Conservation (phyloP, 148 eudicot genomes). For the Heliosperma pusillum region DNA sequence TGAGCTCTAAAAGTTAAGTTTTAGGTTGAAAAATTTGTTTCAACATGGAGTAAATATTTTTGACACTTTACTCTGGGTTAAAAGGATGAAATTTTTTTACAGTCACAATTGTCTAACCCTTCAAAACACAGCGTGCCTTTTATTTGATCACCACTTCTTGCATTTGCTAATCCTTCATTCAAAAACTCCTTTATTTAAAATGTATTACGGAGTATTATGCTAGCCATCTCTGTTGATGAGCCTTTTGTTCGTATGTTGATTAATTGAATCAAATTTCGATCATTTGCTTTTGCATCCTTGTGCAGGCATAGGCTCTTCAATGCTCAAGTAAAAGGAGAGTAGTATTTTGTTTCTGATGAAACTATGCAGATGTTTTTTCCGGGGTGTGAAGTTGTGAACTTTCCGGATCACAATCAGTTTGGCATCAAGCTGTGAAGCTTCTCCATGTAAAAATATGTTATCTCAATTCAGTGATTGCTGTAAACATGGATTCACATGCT, state of each 20-base stretch:
- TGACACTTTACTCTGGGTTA: too few species aligned
- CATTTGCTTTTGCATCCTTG: neutral
- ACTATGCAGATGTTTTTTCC: neutral
- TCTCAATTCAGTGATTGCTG: neutral
- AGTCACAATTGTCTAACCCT: too few species aligned
- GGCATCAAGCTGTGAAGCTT: neutral
- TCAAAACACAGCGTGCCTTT: too few species aligned
- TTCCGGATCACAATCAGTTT: neutral
- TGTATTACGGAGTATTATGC: too few species aligned
- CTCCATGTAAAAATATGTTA: neutral
- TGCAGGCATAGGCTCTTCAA: slow-evolving; percentile 26
- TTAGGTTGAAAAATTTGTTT: neutral
- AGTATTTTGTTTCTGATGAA: slow-evolving; percentile 1
- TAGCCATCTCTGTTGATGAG: too few species aligned
- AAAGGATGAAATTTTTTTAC: too few species aligned
- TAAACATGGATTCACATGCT: too few species aligned
- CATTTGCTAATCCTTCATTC: too few species aligned
- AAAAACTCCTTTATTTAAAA: too few species aligned
- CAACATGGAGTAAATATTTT: too few species aligned
- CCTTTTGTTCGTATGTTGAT: neutral
- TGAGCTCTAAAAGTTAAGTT: neutral
- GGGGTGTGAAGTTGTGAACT: slow-evolving; percentile 9
- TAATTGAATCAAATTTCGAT: neutral
- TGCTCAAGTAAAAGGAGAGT: slow-evolving; percentile 8
- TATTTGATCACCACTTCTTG: too few species aligned